Evolutionary conservation across 257 asterid genomes (phyloP), one percentile per base, ranked within the genome.

Genomic region (Eustoma russellianum): DNA sequence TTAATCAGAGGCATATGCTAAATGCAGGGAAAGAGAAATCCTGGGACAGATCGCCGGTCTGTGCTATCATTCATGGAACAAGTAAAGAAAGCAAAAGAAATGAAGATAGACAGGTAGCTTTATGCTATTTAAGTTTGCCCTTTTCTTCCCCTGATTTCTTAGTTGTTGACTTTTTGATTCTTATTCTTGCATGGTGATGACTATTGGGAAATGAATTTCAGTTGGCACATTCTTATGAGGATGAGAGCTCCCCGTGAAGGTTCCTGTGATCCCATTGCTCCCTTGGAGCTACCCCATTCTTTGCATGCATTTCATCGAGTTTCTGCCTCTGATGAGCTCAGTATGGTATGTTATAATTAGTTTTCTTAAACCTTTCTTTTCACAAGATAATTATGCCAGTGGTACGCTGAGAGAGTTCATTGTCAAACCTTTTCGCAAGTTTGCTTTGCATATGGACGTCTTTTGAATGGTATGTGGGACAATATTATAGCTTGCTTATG

Each of bases 191-290:
- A 43, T 56, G 17, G 19, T 60, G 40, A 38, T 48, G 47, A 48
- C 15, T 45, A 24, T 53, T 54, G 13, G 56, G 44, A 54, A 35
- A 5, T 35, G 41, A 35, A 35, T 5, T 80, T 9, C 73, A 87
- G 95, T 57, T 91, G 95, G 95, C 98, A 90, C 73, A 77, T 86
- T 66, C 81, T 86, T 24, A 78, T 86, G 92, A 73, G 95, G 62
- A 86, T 83, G 95, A 87, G 68, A 71, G 77, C 68, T 35, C 86
- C 77, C 9, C 67, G 73, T 60, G 76, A 70, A 46, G 87, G 82
- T 53, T 66, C 77, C 43, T 83, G 83, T 62, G 96, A 91, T 57
- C 96, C 94, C 5, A 53, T 87, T 68, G 92, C 94, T 40, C 94
- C 94, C 11, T 62, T 84, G 19, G 98, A 91, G 69, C 65, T 90